Percentiles rank a stretch among this genome's conserved stretches.
phyloP scores from a whole-genome alignment of 2,329 filamentous ascomycete species.

The Fusarium haematococcum region DNA sequence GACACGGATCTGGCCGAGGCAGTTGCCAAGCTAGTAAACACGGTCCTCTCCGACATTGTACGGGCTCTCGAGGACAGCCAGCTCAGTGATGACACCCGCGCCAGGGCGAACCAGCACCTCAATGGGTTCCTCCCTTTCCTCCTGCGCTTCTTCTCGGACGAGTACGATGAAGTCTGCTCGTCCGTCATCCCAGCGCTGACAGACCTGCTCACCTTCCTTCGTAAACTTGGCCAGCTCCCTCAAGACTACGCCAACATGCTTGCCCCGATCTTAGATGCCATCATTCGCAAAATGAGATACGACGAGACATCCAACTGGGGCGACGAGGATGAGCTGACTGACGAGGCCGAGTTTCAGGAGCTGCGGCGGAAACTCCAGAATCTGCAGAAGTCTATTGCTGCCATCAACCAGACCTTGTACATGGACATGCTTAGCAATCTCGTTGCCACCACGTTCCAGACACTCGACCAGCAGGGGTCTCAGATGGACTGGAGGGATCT shows the following conservation, averaged over 20 bases:
- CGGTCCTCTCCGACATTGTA: constrained; percentile 86
- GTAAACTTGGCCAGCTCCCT: constrained; percentile 81
- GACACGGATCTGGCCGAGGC: constrained; percentile 96
- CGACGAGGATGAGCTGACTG: constrained; percentile 92
- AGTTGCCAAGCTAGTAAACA: constrained; percentile 95
- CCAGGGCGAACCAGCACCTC: constrained; percentile 83
- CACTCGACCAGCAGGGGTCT: constrained; percentile 77
- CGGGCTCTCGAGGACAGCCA: constrained; percentile 80
- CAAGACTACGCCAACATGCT: constrained; percentile 84
- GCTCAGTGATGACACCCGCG: constrained; percentile 72
- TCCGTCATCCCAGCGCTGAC: constrained; percentile 94
- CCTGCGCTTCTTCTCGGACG: constrained; percentile 94
- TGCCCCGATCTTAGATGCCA: constrained; percentile 87
- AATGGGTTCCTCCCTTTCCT: constrained; percentile 88
- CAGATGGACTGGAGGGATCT: constrained; percentile 94
- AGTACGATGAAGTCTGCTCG: constrained; percentile 98
- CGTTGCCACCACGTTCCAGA: constrained; percentile 87
- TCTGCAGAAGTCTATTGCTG: constrained; percentile 91
- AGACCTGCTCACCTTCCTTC: constrained; percentile 90
- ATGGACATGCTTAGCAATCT: constrained; percentile 89
- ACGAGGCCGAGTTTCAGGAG: constrained; percentile 97
- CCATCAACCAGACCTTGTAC: constrained; percentile 88
- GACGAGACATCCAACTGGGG: constrained; percentile 96
- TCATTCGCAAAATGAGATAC: constrained; percentile 96
- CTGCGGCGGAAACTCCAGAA: constrained; percentile 89